Base-by-base conservation (phyloP, 2,329 filamentous ascomycete genomes). In the Fusarium irregulare region DNA sequence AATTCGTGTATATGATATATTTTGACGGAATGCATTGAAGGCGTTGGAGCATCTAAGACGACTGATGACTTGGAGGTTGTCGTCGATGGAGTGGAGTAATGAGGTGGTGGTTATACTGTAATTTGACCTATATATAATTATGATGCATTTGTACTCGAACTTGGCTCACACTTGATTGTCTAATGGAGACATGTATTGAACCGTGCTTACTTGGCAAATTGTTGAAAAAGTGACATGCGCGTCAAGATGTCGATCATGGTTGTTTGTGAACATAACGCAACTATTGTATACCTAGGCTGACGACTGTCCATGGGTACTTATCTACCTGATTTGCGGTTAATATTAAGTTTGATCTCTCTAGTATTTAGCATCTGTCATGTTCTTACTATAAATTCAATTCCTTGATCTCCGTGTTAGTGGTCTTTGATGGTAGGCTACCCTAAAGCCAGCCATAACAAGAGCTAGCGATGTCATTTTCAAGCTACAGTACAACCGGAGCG, bases 51-150 rank as follows among this genome's bases (percentile, higher is more conserved):
- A 50, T 62, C 27, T 20, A 30, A 28, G 53, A 34, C n/a, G 51
- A 56, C 61, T 47, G 51, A 57, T 46, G 47, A 16, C 18, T 9
- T 21, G 21, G 25, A 44, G 51, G 37, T 50, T 44, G 58, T 55
- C 53, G 30, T 32, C 40, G 66, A 54, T 30, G 42, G 48, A 51
- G 34, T 40, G 68, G 66, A 74, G 67, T 73, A 70, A 73, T 69
- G 66, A 44, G 42, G 67, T 60, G 56, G 65, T 59, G 55, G 65
- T 69, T 60, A 48, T 25, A 71, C 59, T 58, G 59, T 58, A 54
- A 34, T 57, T 41, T 64, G 71, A 66, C 34, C 16, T 49, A n/a
- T 32, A 56, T 68, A 63, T 34, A 51, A 56, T 58, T 60, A 71
- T 30, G 32, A 58, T 56, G 51, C 34, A 64, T 56, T 47, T 45